Conservation (phyloP, 2,329 filamentous ascomycete genomes). For the Tympanopsis confertula region DNA sequence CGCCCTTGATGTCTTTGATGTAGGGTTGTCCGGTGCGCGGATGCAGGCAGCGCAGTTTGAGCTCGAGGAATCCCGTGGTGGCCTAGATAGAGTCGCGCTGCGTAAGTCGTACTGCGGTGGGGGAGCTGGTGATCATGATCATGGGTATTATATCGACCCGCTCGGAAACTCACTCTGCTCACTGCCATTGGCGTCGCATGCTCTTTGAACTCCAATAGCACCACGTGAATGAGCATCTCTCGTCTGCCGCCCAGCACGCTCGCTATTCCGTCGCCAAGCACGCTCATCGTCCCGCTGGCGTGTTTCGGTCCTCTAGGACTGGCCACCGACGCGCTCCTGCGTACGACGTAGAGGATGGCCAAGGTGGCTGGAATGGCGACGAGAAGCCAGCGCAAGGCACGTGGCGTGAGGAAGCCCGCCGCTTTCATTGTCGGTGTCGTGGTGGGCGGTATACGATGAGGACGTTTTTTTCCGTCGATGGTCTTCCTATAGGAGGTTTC, state of each 20-base stretch:
- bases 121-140: background rate
- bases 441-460: too few relatives aligned
- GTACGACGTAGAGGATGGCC: background rate
- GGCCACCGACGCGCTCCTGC: background rate
- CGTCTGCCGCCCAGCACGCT: background rate
- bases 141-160: background rate
- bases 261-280: too few relatives aligned
- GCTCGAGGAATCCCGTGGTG: conserved; percentile 24
- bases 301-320: background rate
- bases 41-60: conserved; percentile 50
- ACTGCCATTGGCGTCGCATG: conserved; percentile 33
- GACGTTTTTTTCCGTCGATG: too few relatives aligned
- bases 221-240: conserved; percentile 49
- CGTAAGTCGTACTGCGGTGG: background rate
- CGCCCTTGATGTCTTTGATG: conserved; percentile 44
- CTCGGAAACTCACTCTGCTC: conserved; percentile 33
- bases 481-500: too few relatives aligned
- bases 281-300: background rate
- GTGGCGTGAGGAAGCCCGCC: too few relatives aligned
- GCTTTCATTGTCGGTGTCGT: too few relatives aligned
- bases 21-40: conserved; percentile 47
- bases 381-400: background rate
- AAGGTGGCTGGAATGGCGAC: background rate
- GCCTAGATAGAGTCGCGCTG: conserved; percentile 10
- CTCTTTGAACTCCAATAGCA: conserved; percentile 55